A percentile compares a stretch with the other conserved stretches of the same genome.
phyloP scores from a whole-genome alignment of 768 basidiomycete species.

The Agrocybe praecox region DNA sequence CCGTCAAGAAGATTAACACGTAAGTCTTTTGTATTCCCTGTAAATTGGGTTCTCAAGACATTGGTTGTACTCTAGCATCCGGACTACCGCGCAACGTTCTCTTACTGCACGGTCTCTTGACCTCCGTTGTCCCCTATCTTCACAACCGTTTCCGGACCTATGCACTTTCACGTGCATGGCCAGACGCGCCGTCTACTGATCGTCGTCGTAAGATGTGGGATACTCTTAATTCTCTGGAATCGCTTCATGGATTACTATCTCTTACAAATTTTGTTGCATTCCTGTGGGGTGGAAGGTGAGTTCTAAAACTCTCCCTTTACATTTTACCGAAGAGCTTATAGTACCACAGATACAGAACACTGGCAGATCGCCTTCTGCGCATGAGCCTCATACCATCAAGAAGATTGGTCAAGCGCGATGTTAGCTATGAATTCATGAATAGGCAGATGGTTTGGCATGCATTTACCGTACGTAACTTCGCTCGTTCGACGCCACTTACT shows the following conservation, averaged over 20 bases:
- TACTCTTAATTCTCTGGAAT: constrained; percentile 65
- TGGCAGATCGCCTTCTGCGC: constrained; percentile 75
- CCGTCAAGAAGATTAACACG: constrained; percentile 29
- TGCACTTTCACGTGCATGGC: constrained; percentile 87
- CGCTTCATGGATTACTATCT: constrained; percentile 59
- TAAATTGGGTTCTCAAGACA: constrained; percentile 8
- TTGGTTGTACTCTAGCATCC: constrained; percentile 48
- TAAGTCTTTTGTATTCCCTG: constrained; percentile 28
- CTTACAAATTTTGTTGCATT: constrained; percentile 83
- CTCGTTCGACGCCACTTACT: constrained; percentile 3
- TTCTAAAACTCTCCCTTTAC: constrained; percentile 8
- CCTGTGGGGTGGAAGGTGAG: constrained; percentile 84
- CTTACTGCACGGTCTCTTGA: constrained; percentile 69
- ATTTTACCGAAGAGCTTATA: background rate
- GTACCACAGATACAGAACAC: constrained; percentile 73
- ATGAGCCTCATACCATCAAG: constrained; percentile 78
- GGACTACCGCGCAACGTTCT: constrained; percentile 65
- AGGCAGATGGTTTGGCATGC: constrained; percentile 99
- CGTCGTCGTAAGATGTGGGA: constrained; percentile 75
- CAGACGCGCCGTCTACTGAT: constrained; percentile 85
- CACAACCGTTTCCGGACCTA: constrained; percentile 72
- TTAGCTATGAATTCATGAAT: constrained; percentile 99
- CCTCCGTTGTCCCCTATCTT: constrained; percentile 77
- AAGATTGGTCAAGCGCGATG: constrained; percentile 71
- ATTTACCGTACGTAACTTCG: constrained; percentile 73